Percentiles rank a stretch among this genome's conserved stretches.
These are phyloP conservation scores for Salvia sclarea DNA, from an alignment of 305 asterid genomes.

Conservation along the genomic window DNA sequence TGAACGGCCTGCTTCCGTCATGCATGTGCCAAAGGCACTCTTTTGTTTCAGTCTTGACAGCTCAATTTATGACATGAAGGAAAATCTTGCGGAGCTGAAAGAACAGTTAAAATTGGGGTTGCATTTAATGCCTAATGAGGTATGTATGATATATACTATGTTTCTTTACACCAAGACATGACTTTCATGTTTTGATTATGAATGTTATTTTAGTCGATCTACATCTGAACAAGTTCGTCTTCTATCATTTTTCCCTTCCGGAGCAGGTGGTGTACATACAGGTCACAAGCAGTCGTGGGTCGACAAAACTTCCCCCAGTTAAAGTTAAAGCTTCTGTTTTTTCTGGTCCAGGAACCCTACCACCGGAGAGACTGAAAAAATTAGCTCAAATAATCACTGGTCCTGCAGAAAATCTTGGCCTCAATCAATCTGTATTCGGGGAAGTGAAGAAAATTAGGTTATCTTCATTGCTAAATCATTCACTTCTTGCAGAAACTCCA, in stretches of 20 bases:
- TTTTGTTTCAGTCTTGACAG: conserved; percentile 72
- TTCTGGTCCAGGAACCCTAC: conserved; percentile 42
- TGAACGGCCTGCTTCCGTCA: conserved; percentile 40
- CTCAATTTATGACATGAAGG: conserved; percentile 67
- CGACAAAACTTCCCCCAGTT: conserved; percentile 79
- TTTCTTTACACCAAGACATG: not conserved
- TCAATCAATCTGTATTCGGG: conserved; percentile 73
- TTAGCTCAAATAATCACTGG: conserved; percentile 64
- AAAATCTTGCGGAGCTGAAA: conserved; percentile 62
- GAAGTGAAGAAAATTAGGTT: conserved; percentile 75
- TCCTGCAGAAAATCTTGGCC: conserved; percentile 76
- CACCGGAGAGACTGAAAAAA: conserved; percentile 68
- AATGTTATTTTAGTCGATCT: not conserved
- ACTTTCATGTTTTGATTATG: not conserved
- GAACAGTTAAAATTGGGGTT: conserved; percentile 66
- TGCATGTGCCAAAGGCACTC: conserved; percentile 36
- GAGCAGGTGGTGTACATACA: conserved; percentile 63
- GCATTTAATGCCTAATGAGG: conserved; percentile 71
- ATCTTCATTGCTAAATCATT: conserved; percentile 62
- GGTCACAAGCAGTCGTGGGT: conserved; percentile 66
- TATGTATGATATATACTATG: conserved; percentile 33
- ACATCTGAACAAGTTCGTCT: conserved; percentile 17
- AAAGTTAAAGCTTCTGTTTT: conserved; percentile 72
- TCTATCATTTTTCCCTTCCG: conserved; percentile 17
- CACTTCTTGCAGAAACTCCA: conserved; percentile 48